Evolutionary conservation across 805 yeast genomes (phyloP), one percentile per base, ranked within the genome.

Genomic region (Candida cerambycidarum): DNA sequence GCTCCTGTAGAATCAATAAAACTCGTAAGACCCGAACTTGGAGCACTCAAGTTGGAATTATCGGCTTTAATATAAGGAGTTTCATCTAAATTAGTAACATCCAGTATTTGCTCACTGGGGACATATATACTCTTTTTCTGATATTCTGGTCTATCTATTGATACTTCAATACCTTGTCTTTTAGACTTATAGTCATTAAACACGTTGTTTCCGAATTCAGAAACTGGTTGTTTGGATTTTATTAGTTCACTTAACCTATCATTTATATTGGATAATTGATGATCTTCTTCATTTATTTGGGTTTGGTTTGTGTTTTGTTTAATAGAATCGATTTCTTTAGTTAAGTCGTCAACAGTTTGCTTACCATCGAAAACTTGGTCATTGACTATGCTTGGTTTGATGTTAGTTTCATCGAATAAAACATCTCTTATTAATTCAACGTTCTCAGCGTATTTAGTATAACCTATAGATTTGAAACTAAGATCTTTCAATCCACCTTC

Each of bases 401-500:
- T 10, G 37, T 45, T 32, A 27, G 32, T 21, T 7, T 42, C 45
- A 23, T 41, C 47, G 25, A 64, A 53, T 6, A 69, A 43, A 1
- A 58, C 54, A 18, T 56, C 50, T 19, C 64, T 55, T 48, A 67
- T 59, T 52, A 61, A 53, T 41, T 66, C 69, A 32, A 57, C 48
- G 38, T 60, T 63, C 37, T 69, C 74, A 16, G 65, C 65, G 30
- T 61, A 61, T 38, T 58, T 56, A 31, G 63, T 63, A 39, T 67
- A 66, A 19, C 57, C 62, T 14, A 68, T 59, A 3, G 74, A 61
- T 46, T 70, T 70, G 53, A 65, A 69, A 2, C 75, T 68, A 42
- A 70, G 55, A 3, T 72, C 65, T 23, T 58, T 58, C 24, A 70
- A 57, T 10, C 76, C 76, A 3, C 72, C 73, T 46, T 69, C 72